A percentile compares a stretch with the other conserved stretches of the same genome.
Evolutionary conservation across 208 protist species (phyloP).

Genomic region (Pavlovales sp.): DNA sequence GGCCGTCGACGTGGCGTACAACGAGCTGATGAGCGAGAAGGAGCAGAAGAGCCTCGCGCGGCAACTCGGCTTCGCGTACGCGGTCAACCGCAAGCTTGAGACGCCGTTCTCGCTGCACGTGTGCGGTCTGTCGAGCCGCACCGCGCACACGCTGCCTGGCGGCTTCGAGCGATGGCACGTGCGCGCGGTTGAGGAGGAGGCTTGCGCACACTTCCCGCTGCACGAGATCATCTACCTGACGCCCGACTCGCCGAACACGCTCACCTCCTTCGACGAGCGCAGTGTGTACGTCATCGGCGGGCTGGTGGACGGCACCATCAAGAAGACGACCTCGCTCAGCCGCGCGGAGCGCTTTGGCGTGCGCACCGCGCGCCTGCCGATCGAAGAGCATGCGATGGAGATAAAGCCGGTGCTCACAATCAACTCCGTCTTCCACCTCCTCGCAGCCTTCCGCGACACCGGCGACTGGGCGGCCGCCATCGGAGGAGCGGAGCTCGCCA

Average conservation of each 20-base stretch:
- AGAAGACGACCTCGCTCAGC: background rate
- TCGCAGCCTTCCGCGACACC: background rate
- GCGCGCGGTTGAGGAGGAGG: background rate
- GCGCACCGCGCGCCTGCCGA: background rate
- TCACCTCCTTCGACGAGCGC: background rate
- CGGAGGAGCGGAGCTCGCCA: background rate
- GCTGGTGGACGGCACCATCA: background rate
- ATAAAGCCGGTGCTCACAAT: background rate
- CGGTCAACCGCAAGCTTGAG: background rate
- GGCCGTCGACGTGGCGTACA: slow-evolving; percentile 9
- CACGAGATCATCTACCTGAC: slow-evolving; percentile 10
- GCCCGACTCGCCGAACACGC: background rate
- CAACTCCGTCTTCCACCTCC: background rate
- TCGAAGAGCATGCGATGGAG: background rate
- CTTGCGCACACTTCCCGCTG: background rate
- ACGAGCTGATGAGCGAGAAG: background rate
- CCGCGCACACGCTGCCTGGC: background rate
- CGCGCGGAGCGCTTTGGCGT: background rate
- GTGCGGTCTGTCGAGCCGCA: background rate
- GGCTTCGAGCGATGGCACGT: background rate
- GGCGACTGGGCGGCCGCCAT: background rate
- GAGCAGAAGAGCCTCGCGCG: slow-evolving; percentile 2
- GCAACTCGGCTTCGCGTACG: background rate
- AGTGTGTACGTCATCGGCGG: slow-evolving; percentile 36
- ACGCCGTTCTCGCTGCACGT: background rate